Conservation (phyloP, 768 basidiomycete species). For the Guyanaporus albipodus region DNA sequence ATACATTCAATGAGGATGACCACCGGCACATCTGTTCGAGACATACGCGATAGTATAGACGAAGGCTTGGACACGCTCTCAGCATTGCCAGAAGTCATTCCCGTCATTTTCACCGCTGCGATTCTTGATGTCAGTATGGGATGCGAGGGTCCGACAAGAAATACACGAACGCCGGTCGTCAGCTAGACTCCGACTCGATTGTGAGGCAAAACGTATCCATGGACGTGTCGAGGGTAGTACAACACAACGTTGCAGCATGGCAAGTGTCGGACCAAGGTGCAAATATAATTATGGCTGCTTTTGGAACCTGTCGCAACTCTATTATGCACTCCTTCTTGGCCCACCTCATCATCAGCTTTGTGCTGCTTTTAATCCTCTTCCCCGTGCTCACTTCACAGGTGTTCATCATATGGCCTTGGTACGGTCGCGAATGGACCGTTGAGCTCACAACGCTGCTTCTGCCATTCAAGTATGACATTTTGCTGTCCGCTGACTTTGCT, state of each 20-base stretch:
- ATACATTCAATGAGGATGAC: not conserved
- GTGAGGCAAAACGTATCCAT: slow-evolving; percentile 9
- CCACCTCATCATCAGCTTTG: slow-evolving; percentile 61
- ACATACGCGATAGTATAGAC: slow-evolving; percentile 23
- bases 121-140: slow-evolving; percentile 2
- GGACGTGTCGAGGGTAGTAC: slow-evolving; percentile 1
- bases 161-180: not conserved
- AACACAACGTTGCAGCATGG: slow-evolving; percentile 20
- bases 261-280: too few relatives aligned
- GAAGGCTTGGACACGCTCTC: not conserved
- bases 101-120: slow-evolving; percentile 1
- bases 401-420: slow-evolving; percentile 93
- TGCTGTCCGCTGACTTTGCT: slow-evolving; percentile 2
- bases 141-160: not conserved
- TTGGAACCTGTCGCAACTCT: slow-evolving; percentile 11
- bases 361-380: slow-evolving; percentile 74
- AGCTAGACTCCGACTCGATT: not conserved
- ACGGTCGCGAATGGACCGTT: slow-evolving; percentile 67
- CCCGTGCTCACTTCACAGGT: slow-evolving; percentile 88
- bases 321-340: slow-evolving; percentile 49
- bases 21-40: not conserved
- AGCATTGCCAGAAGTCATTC: not conserved
- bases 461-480: slow-evolving; percentile 82
- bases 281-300: too few relatives aligned
- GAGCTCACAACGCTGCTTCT: slow-evolving; percentile 72